Evolutionary conservation across 1,139 yeast species (phyloP).

Genomic region (Protomyces inouyei): DNA sequence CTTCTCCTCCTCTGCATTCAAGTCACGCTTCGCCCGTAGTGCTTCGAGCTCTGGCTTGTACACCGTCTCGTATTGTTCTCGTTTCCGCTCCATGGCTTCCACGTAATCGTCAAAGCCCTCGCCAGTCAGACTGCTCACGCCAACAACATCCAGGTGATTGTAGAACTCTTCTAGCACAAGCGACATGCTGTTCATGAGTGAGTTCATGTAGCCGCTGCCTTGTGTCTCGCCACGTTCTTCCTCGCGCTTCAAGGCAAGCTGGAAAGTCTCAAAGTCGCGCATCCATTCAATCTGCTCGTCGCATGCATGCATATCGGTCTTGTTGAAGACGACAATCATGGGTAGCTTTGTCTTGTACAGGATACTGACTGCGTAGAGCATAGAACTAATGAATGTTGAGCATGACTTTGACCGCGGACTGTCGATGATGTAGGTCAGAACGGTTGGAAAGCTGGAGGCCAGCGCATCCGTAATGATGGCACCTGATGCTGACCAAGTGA

Average conservation of each 20-base stretch:
- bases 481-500: slow-evolving; percentile 85
- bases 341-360: slow-evolving; percentile 94
- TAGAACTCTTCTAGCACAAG: slow-evolving; percentile 95
- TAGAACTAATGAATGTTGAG: slow-evolving; percentile 94
- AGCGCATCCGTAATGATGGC: slow-evolving; percentile 93
- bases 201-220: slow-evolving; percentile 90
- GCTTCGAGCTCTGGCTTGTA: slow-evolving; percentile 85
- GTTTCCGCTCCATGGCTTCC: slow-evolving; percentile 75
- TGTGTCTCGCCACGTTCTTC: slow-evolving; percentile 45
- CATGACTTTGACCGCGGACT: slow-evolving; percentile 94
- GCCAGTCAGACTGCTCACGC: slow-evolving; percentile 88
- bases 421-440: slow-evolving; percentile 90
- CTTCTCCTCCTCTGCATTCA: slow-evolving; percentile 66
- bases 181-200: slow-evolving; percentile 89
- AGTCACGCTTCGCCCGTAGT: slow-evolving; percentile 69
- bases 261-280: slow-evolving; percentile 93
- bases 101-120: slow-evolving; percentile 89
- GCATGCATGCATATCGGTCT: slow-evolving; percentile 66
- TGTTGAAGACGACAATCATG: slow-evolving; percentile 93
- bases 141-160: slow-evolving; percentile 83
- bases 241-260: slow-evolving; percentile 62
- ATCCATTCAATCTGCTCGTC: slow-evolving; percentile 89
- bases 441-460: slow-evolving; percentile 93
- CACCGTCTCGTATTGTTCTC: slow-evolving; percentile 76
- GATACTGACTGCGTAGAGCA: slow-evolving; percentile 97